These are phyloP conservation scores for Phytophthora tubulina DNA, from an alignment of 352 stramenopile species.

Conservation along the genomic window DNA sequence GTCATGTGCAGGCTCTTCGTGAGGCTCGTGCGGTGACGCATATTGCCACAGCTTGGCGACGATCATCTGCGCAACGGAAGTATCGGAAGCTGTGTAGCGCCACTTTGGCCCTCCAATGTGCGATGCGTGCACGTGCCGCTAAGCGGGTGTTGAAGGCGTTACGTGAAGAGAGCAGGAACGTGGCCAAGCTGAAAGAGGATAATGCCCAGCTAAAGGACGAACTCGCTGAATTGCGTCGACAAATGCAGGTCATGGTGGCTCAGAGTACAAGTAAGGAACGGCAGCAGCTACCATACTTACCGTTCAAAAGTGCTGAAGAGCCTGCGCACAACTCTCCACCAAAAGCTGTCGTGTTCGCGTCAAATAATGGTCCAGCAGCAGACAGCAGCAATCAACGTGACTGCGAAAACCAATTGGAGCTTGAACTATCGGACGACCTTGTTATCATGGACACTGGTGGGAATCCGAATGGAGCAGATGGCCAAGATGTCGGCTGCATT, in stretches of 20 bases:
- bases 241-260: conserved; percentile 62
- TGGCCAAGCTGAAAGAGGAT: conserved; percentile 77
- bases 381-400: conserved; percentile 34
- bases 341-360: conserved; percentile 30
- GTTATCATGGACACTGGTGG: conserved; percentile 30
- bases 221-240: conserved; percentile 62
- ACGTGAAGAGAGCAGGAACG: conserved; percentile 76
- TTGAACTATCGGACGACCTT: conserved; percentile 35
- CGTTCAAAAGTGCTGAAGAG: conserved; percentile 22
- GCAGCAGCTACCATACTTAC: conserved; percentile 26
- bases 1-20: conserved; percentile 49
- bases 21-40: conserved; percentile 55
- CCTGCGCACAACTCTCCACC: conserved; percentile 23
- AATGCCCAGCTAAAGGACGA: conserved; percentile 80
- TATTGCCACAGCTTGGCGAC: conserved; percentile 54
- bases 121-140: conserved; percentile 50
- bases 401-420: conserved; percentile 43
- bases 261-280: conserved; percentile 29
- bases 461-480: conserved; percentile 53
- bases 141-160: conserved; percentile 51
- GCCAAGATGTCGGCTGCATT: conserved; percentile 38
- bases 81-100: conserved; percentile 45
- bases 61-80: conserved; percentile 38
- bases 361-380: conserved; percentile 11
- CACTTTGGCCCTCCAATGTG: conserved; percentile 68